Evolutionary conservation across 257 asterid genomes (phyloP).

Genomic region (Datura wrightii): DNA sequence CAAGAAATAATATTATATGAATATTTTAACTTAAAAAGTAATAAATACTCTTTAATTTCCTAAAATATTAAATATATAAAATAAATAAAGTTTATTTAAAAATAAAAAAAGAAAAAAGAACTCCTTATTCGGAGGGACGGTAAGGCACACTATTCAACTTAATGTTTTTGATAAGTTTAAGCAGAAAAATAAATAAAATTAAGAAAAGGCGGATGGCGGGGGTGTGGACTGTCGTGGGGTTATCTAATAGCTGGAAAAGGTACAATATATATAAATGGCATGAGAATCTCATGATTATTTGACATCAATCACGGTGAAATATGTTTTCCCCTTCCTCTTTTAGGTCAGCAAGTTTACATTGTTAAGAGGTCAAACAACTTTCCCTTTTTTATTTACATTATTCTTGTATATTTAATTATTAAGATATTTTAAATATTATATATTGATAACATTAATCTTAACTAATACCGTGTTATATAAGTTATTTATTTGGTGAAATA

Average conservation of each 20-base stretch:
- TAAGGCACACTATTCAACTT: background rate
- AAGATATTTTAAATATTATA: too few relatives aligned
- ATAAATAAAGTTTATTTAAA: background rate
- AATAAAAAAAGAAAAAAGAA: background rate
- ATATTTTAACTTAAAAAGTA: background rate
- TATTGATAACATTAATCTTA: too few relatives aligned
- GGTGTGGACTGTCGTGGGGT: too few relatives aligned
- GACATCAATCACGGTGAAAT: constrained; percentile 22
- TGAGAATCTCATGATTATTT: constrained; percentile 11
- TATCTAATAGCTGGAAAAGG: background rate
- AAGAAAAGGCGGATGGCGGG: too few relatives aligned
- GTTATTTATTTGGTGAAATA: too few relatives aligned
- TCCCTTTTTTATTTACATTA: too few relatives aligned
- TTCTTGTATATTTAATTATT: too few relatives aligned
- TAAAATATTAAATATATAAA: background rate
- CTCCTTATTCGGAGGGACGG: background rate
- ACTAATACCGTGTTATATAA: too few relatives aligned
- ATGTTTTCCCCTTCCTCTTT: background rate
- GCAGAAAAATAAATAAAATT: background rate
- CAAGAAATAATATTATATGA: too few relatives aligned
- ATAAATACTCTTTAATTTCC: background rate
- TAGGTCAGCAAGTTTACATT: background rate
- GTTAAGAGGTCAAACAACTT: too few relatives aligned
- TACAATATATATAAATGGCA: background rate
- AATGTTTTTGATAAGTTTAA: background rate